Evolutionary conservation across 129 eudicot genomes (phyloP).

Genomic region (Flaveria sonorensis): DNA sequence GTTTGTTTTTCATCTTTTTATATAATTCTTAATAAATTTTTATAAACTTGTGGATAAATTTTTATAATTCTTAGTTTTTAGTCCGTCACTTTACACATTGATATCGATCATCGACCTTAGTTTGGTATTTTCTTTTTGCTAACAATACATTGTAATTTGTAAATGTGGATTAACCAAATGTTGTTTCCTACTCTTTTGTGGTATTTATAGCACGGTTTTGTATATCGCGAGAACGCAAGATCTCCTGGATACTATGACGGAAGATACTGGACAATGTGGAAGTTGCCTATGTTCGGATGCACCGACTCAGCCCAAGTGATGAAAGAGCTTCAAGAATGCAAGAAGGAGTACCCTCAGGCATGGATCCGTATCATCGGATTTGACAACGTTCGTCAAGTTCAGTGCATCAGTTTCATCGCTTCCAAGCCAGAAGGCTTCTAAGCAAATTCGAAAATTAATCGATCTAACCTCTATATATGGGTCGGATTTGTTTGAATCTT

Average conservation of each 20-base stretch:
- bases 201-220: conserved; percentile 31
- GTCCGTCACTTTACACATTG: too few species aligned
- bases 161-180: not conserved
- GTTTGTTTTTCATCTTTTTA: conserved; percentile 26
- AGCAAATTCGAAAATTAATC: not conserved
- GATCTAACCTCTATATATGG: conserved; percentile 24
- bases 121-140: not conserved
- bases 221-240: conserved; percentile 53
- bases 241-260: conserved; percentile 82
- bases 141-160: not conserved
- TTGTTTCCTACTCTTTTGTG: not conserved
- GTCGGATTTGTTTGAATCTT: conserved; percentile 32
- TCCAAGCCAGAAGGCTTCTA: not conserved
- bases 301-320: conserved; percentile 2
- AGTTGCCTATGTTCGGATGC: conserved; percentile 4
- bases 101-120: not conserved
- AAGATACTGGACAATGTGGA: conserved; percentile 61
- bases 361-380: conserved; percentile 7
- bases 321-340: not conserved
- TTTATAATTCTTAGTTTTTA: too few species aligned
- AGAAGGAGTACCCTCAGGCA: conserved; percentile 1
- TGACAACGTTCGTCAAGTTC: conserved; percentile 1
- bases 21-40: not conserved
- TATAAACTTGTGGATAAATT: not conserved
- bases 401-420: not conserved